Conservation (phyloP, 164 flowering plant species). For the Malania oleifera region DNA sequence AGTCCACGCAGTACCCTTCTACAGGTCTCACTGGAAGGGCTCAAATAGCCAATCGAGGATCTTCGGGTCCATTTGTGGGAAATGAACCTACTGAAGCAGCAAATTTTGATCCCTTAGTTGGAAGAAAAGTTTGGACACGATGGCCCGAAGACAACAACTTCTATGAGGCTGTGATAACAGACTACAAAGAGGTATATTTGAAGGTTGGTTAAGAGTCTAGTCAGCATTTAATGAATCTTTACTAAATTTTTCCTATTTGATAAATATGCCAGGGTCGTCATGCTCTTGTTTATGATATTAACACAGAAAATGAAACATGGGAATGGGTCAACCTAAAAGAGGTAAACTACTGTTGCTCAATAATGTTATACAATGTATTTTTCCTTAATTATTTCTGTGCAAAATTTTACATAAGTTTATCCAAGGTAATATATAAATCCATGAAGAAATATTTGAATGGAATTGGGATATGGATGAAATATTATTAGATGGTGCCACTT, state of each 20-base stretch:
- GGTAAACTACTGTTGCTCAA: constrained; percentile 19
- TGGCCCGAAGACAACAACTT: constrained; percentile 97
- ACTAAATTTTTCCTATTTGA: constrained; percentile 5
- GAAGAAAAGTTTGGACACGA: constrained; percentile 82
- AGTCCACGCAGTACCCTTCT: constrained; percentile 32
- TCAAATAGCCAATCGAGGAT: constrained; percentile 24
- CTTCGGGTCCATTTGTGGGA: constrained; percentile 41
- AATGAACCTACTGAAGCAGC: constrained; percentile 51
- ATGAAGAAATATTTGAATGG: too few relatives aligned
- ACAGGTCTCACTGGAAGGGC: constrained; percentile 29
- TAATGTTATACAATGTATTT: neutral
- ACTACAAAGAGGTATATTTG: constrained; percentile 63
- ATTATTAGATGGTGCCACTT: too few relatives aligned
- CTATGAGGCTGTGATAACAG: constrained; percentile 88
- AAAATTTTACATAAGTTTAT: neutral
- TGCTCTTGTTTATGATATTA: constrained; percentile 46
- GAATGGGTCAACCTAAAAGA: constrained; percentile 58
- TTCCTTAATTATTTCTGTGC: too few relatives aligned
- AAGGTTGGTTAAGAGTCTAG: neutral
- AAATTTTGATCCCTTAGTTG: constrained; percentile 52
- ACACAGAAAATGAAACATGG: constrained; percentile 42
- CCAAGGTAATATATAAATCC: neutral
- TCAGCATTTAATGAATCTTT: neutral
- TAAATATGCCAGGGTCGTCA: constrained; percentile 45
- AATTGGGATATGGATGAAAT: too few relatives aligned